Evolutionary conservation across 495 filamentous ascomycete species (phyloP).

Genomic region (Aspergillus mulundensis): DNA sequence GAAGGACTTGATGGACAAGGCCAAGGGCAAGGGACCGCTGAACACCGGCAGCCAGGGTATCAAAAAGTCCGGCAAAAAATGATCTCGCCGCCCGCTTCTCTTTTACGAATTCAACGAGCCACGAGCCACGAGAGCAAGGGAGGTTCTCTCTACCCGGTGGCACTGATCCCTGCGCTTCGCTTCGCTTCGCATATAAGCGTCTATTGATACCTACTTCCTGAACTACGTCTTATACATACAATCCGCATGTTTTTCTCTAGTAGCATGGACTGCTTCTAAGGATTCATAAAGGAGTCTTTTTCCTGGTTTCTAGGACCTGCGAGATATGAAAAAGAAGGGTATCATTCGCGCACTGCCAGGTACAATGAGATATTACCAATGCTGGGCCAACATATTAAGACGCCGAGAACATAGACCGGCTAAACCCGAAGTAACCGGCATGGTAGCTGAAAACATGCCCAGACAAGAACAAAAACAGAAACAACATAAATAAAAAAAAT

Average conservation of each 20-base stretch:
- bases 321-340: slow-evolving; percentile 14
- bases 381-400: background rate
- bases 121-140: slow-evolving; percentile 20
- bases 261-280: background rate
- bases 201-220: slow-evolving; percentile 1
- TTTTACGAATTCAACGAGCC: slow-evolving; percentile 35
- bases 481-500: too few species aligned
- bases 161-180: slow-evolving; percentile 14
- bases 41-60: slow-evolving; percentile 78
- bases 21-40: slow-evolving; percentile 55
- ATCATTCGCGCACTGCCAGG: slow-evolving; percentile 15
- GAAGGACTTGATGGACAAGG: slow-evolving; percentile 66
- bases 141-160: slow-evolving; percentile 11
- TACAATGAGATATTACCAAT: background rate
- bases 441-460: background rate
- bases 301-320: background rate
- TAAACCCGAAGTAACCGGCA: too few species aligned
- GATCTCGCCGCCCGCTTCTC: slow-evolving; percentile 19
- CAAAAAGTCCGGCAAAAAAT: slow-evolving; percentile 92
- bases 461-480: background rate
- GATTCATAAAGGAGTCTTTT: background rate
- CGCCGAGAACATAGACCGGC: background rate
- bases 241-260: background rate
- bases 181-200: slow-evolving; percentile 13
- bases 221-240: slow-evolving; percentile 8